Evolutionary conservation across 352 stramenopile species (phyloP).

Genomic region (Globisporangium iwayamae): DNA sequence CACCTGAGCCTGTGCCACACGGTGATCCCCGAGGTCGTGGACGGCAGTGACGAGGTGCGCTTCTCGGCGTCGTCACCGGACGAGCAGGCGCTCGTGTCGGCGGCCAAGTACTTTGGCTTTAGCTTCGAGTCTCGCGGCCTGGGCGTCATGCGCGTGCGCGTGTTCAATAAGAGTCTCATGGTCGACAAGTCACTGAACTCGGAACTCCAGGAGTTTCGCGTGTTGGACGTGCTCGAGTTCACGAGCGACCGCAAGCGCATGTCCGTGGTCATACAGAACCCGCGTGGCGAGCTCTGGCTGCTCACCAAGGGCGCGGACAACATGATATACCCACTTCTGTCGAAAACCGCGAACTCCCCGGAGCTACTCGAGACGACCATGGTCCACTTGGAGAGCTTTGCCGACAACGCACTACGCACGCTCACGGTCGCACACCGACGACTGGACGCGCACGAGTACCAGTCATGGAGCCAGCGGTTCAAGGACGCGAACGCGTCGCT

Average conservation of each 20-base stretch:
- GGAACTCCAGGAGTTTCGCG: constrained; percentile 63
- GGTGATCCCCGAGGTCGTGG: constrained; percentile 60
- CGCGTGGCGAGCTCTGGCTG: constrained; percentile 65
- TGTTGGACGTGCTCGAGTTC: constrained; percentile 96
- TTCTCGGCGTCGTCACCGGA: constrained; percentile 83
- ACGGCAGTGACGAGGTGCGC: constrained; percentile 48
- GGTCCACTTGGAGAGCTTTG: constrained; percentile 74
- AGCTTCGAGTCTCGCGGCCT: constrained; percentile 65
- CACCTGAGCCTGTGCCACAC: constrained; percentile 81
- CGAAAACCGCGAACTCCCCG: constrained; percentile 48
- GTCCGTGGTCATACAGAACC: constrained; percentile 74
- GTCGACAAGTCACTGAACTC: constrained; percentile 27
- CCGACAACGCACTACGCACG: constrained; percentile 79
- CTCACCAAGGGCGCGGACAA: constrained; percentile 92
- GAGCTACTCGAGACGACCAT: constrained; percentile 57
- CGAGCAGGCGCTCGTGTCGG: constrained; percentile 87
- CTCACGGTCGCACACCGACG: constrained; percentile 70
- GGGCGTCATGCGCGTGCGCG: constrained; percentile 34
- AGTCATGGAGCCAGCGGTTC: constrained; percentile 59
- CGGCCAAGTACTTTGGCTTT: constrained; percentile 78
- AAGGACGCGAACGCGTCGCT: constrained; percentile 62
- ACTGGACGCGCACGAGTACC: constrained; percentile 60
- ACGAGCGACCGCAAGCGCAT: constrained; percentile 87
- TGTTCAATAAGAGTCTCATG: constrained; percentile 49
- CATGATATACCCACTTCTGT: constrained; percentile 83